Evolutionary conservation across 169 alveolate genomes (phyloP), one percentile per base, ranked within the genome.

Genomic region (Babesia ovata): DNA sequence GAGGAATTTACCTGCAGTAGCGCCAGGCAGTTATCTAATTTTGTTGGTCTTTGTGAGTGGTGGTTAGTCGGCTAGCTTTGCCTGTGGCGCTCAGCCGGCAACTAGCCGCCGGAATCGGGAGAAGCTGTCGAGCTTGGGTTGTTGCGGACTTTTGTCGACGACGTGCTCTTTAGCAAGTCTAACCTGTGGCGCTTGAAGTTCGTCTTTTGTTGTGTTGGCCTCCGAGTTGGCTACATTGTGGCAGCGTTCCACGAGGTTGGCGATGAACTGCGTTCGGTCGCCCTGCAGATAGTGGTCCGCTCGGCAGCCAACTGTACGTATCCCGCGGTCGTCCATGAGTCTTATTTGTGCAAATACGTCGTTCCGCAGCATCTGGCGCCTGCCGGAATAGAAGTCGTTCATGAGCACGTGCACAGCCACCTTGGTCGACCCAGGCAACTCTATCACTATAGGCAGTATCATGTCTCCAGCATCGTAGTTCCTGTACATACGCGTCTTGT

Each of bases 341-440:
- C 39, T 70, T 2, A 79, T 70, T 58, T 79, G 87, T 28, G 77
- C 49, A 48, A 61, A 79, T 14, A 56, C 75, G 54, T 67, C 75
- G 16, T 70, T 21, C 8, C 72, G 52, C 29, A 79, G 74, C 87
- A 79, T 79, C 42, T 61, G 73, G 22, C 69, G 36, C 21, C 33
- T 63, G 48, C 79, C 75, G 19, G 62, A 58, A 69, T 79, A 79
- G 50, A 69, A 79, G 70, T 79, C 87, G 42, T 79, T 75, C 50
- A 79, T 22, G 17, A 79, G 58, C 29, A 61, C 66, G 3, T 52
- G 75, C 45, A 79, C 77, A 0, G 75, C 74, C 26, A 65, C 87
- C 49, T 48, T 54, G 14, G 13, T n/a, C 33, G 21, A 21, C 7
- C 50, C 49, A 22, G 74, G 63, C 3, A 29, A n/a, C 63, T 52